Conservation (phyloP, 2,329 filamentous ascomycete species). For the Zopfia rhizophila region DNA sequence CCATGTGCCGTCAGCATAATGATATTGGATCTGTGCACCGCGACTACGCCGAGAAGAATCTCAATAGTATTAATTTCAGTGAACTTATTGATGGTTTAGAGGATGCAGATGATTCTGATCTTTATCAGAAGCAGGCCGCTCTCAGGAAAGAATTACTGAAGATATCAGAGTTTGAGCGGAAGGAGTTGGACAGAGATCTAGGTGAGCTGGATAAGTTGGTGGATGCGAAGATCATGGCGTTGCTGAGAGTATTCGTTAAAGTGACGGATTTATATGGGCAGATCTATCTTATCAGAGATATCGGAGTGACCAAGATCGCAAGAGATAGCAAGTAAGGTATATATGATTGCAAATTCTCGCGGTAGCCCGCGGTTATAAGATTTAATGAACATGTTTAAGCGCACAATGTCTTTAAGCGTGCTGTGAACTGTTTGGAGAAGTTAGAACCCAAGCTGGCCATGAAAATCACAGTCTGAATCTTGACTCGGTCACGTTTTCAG, state of each 20-base stretch:
- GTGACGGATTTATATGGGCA: constrained; percentile 49
- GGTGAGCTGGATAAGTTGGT: not conserved
- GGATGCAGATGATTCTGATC: not conserved
- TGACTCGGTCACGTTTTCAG: too few relatives aligned
- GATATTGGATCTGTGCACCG: constrained; percentile 29
- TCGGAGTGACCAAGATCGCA: too few relatives aligned
- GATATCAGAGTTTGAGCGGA: constrained; percentile 42
- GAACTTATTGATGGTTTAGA: not conserved
- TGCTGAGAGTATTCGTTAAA: constrained; percentile 37
- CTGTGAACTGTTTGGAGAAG: too few relatives aligned
- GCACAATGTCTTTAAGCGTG: too few relatives aligned
- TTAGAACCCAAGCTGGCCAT: too few relatives aligned
- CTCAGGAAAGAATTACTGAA: constrained; percentile 19
- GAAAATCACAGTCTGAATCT: too few relatives aligned
- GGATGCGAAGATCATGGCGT: not conserved
- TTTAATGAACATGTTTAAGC: too few relatives aligned
- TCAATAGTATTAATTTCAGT: constrained; percentile 10
- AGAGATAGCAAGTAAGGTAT: too few relatives aligned
- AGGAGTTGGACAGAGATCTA: too few relatives aligned
- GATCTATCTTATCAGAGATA: constrained; percentile 47
- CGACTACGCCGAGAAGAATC: constrained; percentile 32
- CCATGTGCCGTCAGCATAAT: constrained; percentile 35
- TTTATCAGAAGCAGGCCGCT: too few relatives aligned
- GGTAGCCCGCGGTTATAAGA: too few relatives aligned
- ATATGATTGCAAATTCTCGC: too few relatives aligned